Percentiles rank a stretch among this genome's conserved stretches.
Conservation (phyloP, 306 rosid genomes). For the Dalbergia oliveri region DNA sequence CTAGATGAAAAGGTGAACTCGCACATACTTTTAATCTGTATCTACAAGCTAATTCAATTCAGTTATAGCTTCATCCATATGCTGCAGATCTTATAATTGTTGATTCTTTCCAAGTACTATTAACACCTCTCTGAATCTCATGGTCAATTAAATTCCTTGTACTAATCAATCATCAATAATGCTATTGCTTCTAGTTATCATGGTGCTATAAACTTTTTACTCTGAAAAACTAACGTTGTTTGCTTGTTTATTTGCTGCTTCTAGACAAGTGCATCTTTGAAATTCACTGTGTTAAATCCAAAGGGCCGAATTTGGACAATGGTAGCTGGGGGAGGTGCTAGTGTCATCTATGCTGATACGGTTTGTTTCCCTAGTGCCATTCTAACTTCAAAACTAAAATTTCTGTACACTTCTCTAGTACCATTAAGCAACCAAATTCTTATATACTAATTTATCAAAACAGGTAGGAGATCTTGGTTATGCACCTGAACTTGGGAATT, state of each 20-base stretch:
- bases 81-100: conserved; percentile 7
- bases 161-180: background rate
- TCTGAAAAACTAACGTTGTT: conserved; percentile 27
- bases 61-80: conserved; percentile 16
- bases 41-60: conserved; percentile 12
- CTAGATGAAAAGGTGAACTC: conserved; percentile 87
- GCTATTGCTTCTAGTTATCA: background rate
- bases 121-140: conserved; percentile 18
- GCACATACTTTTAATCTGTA: conserved; percentile 34
- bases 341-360: conserved; percentile 97
- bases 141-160: conserved; percentile 11
- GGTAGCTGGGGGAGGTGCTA: conserved; percentile 99
- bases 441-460: conserved; percentile 20
- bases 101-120: background rate
- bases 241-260: conserved; percentile 41
- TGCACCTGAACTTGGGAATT: conserved; percentile 95
- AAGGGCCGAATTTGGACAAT: conserved; percentile 95
- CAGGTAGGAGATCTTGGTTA: conserved; percentile 99
- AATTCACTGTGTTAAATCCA: conserved; percentile 93
- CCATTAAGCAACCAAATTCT: conserved; percentile 14
- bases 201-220: background rate
- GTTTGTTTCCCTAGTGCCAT: conserved; percentile 47
- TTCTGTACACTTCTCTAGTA: conserved; percentile 26
- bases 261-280: conserved; percentile 97
- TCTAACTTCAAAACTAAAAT: no score